A percentile compares a stretch with the other conserved stretches of the same genome.
Conservation (phyloP, 192 early-diverging fungal species). For the Helicostylum pulchrum region DNA sequence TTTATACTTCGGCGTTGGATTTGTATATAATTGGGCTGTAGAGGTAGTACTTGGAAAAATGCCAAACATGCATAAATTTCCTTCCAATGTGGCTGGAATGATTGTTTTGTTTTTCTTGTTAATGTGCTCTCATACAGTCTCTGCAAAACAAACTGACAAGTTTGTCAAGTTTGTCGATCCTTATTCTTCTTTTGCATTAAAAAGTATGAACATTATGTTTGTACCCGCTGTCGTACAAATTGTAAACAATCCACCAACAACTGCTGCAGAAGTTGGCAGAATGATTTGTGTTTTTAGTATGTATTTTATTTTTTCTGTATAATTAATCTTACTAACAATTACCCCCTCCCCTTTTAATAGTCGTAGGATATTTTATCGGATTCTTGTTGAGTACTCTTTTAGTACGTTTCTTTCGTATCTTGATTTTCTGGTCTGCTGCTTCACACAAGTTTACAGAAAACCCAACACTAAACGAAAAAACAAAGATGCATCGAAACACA, state of each 20-base stretch:
- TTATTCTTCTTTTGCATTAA: conserved; percentile 10
- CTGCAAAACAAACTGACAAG: not conserved
- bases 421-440: not conserved
- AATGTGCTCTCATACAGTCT: not conserved
- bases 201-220: conserved; percentile 24
- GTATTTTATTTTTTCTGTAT: not conserved
- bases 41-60: conserved; percentile 7
- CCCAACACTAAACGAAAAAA: not conserved
- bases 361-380: conserved; percentile 5
- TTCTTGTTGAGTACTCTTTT: not conserved
- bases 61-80: conserved; percentile 8
- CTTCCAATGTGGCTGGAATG: conserved; percentile 15
- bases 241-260: conserved; percentile 12
- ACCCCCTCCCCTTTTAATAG: not conserved
- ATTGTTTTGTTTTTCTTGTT: conserved; percentile 9
- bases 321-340: not conserved
- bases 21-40: conserved; percentile 7
- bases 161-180: conserved; percentile 2
- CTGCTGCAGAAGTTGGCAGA: not conserved
- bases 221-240: conserved; percentile 12
- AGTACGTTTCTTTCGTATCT: not conserved
- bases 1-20: not conserved
- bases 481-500: not conserved
- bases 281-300: conserved; percentile 3
- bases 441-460: not conserved